phyloP scores from a whole-genome alignment of 345 rosid species.

The Heritiera fomes region DNA sequence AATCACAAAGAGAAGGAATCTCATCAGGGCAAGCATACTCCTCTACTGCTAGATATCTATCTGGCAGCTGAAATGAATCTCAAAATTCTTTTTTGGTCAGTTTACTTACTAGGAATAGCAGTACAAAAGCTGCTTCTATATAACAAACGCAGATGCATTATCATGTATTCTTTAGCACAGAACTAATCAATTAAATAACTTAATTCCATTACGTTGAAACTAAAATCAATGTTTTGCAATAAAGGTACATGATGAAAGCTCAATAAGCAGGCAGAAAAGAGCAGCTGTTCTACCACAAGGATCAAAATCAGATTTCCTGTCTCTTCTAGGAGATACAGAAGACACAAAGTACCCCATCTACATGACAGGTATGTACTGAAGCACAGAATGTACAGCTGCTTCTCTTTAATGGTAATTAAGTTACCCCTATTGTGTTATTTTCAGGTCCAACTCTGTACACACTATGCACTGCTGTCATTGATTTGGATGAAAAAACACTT shows the following conservation, averaged over 20 bases:
- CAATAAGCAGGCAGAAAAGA: slow-evolving; percentile 45
- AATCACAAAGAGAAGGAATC: not conserved
- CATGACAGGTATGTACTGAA: slow-evolving; percentile 50
- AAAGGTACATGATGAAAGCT: slow-evolving; percentile 53
- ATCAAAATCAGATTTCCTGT: slow-evolving; percentile 50
- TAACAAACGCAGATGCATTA: slow-evolving; percentile 1
- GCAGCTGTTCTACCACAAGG: slow-evolving; percentile 44
- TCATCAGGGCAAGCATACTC: not conserved
- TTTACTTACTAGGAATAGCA: not conserved
- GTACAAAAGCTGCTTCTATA: slow-evolving; percentile 1
- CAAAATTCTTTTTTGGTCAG: not conserved
- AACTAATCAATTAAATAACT: not conserved
- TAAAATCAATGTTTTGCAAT: slow-evolving; percentile 20
- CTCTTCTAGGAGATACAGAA: slow-evolving; percentile 50
- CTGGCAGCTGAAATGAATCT: not conserved
- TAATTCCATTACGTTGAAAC: slow-evolving; percentile 13
- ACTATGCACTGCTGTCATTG: slow-evolving; percentile 45
- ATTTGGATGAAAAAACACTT: slow-evolving; percentile 48
- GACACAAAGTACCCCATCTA: slow-evolving; percentile 50
- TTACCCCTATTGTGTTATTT: slow-evolving; percentile 17
- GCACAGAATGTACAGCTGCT: not conserved
- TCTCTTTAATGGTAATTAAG: slow-evolving; percentile 20
- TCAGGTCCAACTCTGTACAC: slow-evolving; percentile 61
- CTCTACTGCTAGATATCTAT: not conserved
- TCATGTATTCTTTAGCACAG: not conserved